Conservation (phyloP, 2,329 filamentous ascomycete species). For the Epichloe coenophiala region DNA sequence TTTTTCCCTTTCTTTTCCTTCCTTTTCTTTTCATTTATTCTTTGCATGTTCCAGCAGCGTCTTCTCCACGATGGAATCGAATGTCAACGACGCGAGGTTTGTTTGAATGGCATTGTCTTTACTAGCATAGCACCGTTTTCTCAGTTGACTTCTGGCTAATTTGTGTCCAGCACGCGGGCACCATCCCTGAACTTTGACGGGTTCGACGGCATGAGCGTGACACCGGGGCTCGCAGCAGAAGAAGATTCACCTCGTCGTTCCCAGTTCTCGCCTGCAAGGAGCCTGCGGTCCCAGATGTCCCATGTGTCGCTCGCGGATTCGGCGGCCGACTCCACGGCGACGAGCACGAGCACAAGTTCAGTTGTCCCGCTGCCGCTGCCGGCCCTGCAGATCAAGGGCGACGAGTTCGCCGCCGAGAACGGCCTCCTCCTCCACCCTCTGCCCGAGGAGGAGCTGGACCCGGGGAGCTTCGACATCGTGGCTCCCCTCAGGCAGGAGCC, state of each 20-base stretch:
- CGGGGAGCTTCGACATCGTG: conserved; percentile 1
- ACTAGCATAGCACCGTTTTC: neutral
- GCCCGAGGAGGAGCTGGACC: neutral
- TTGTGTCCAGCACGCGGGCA: neutral
- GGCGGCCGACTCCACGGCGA: neutral
- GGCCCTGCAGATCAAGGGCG: neutral
- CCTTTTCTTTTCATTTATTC: too few relatives aligned
- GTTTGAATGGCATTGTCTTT: neutral
- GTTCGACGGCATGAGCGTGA: neutral
- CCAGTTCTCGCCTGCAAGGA: neutral
- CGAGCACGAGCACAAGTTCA: neutral
- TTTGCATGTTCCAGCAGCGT: too few relatives aligned
- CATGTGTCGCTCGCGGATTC: neutral
- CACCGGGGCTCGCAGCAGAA: neutral
- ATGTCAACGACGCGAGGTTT: too few relatives aligned
- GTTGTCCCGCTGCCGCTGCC: neutral
- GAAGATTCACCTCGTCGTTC: neutral
- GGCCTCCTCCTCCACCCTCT: neutral
- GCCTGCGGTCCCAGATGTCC: neutral
- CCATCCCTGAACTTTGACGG: neutral
- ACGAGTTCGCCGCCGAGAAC: neutral
- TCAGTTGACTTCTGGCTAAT: neutral
- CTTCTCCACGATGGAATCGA: too few relatives aligned
- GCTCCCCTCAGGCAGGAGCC: neutral
- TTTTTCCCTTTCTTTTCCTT: too few relatives aligned